Base-by-base conservation (phyloP, 352 stramenopile species). In the Phytophthora hibernalis region DNA sequence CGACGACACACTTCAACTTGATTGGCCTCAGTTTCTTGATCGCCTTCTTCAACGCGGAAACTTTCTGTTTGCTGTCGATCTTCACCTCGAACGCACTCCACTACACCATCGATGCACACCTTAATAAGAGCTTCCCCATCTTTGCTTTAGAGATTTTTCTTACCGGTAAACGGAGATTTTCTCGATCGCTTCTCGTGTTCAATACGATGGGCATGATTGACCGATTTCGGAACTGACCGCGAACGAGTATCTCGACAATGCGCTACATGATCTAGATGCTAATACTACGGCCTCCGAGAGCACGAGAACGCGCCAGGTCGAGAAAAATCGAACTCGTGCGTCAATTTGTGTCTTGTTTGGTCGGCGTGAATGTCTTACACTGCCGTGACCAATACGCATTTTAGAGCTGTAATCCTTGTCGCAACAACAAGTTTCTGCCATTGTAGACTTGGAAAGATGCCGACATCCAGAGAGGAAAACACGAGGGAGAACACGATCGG, bases 181-280 rank as follows among this genome's bases (percentile, higher is more conserved):
- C 43, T 93, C 86, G 83, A 64, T 93, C 83, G 51, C 72, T 93
- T 0, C 93, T 96, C 47, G 85, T 96, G 28, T 92, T 94, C 60
- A 96, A 96, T 58, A 94, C 85, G 2, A 93, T 96, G 81, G 88
- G 88, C 28, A 86, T 96, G 57, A 95, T 96, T 64, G 88, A 96
- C 82, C 95, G 37, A 87, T 96, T 21, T 94, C 86, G 9, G 85
- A 96, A 63, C 52, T 96, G 35, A 87, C 82, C 28, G 69, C 84
- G 16, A 87, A 90, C 28, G 77, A 88, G 65, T 96, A 96, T 61
- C 65, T 96, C 16, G 88, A 96, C 28, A 89, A 90, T 22, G 77
- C 86, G 21, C 70, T 96, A 15, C 69, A 91, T 69, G 75, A 72
- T 2, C 80, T 85, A 3, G 83, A 86, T 2, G 54, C 73, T 5